Evolutionary conservation across 768 basidiomycete species (phyloP).

Genomic region (Lactarius sp.): DNA sequence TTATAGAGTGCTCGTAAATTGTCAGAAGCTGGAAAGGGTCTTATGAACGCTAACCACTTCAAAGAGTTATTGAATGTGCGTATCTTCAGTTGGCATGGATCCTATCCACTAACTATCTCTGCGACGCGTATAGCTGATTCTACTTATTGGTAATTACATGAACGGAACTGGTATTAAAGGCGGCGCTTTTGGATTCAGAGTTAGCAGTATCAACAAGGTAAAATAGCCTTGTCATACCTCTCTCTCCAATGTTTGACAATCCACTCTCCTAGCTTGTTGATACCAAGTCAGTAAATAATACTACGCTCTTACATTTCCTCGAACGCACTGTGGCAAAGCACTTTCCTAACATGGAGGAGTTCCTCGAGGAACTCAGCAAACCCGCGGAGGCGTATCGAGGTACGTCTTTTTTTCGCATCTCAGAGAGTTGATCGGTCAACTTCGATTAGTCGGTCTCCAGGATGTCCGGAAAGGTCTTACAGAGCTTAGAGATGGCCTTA

Average conservation of each 20-base stretch:
- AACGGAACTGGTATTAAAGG: conserved; percentile 95
- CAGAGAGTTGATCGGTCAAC: conserved; percentile 13
- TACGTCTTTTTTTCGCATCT: not conserved
- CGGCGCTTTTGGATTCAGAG: conserved; percentile 93
- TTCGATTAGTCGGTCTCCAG: conserved; percentile 65
- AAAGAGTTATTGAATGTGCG: conserved; percentile 83
- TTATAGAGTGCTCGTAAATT: conserved; percentile 74
- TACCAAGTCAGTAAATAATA: conserved; percentile 93
- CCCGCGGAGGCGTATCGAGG: conserved; percentile 93
- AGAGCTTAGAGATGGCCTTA: conserved; percentile 73
- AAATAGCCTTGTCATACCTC: conserved; percentile 16
- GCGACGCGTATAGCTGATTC: conserved; percentile 57
- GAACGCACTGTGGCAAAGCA: conserved; percentile 84
- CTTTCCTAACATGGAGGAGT: conserved; percentile 82
- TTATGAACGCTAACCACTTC: conserved; percentile 81
- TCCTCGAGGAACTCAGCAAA: conserved; percentile 82
- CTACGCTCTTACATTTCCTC: conserved; percentile 90
- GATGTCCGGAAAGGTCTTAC: conserved; percentile 74
- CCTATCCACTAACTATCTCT: conserved; percentile 18
- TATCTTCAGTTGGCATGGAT: not conserved
- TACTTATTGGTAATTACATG: conserved; percentile 96
- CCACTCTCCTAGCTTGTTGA: conserved; percentile 72
- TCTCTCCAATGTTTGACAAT: not conserved
- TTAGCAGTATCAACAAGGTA: conserved; percentile 97
- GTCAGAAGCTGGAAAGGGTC: conserved; percentile 70